These are phyloP conservation scores for Leptographium lundbergii DNA, from an alignment of 2,329 filamentous ascomycete genomes.

Conservation along the genomic window DNA sequence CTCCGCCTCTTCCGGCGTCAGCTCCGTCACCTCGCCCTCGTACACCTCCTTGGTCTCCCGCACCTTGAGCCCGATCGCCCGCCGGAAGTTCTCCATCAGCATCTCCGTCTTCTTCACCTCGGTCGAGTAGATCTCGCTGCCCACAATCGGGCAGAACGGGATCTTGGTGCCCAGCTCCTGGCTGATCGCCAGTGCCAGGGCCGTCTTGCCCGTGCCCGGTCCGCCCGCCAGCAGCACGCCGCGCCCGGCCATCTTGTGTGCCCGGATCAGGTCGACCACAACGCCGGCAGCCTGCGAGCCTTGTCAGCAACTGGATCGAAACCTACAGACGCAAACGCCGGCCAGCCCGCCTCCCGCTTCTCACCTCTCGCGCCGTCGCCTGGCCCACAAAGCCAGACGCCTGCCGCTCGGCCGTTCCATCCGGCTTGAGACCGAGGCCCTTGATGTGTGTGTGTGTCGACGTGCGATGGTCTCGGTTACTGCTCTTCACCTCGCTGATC, in stretches of 20 bases:
- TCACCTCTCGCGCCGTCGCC: slow-evolving; percentile 72
- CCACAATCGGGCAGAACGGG: slow-evolving; percentile 95
- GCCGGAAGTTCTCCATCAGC: slow-evolving; percentile 96
- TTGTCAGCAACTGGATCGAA: neutral
- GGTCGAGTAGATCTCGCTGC: slow-evolving; percentile 93
- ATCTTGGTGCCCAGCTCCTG: slow-evolving; percentile 97
- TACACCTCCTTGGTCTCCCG: slow-evolving; percentile 99
- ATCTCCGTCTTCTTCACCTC: slow-evolving; percentile 99
- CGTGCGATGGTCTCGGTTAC: slow-evolving; percentile 88
- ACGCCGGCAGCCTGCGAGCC: slow-evolving; percentile 75
- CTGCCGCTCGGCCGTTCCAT: slow-evolving; percentile 74
- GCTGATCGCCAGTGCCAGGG: slow-evolving; percentile 85
- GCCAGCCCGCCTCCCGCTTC: slow-evolving; percentile 11
- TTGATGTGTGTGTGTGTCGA: slow-evolving; percentile 97
- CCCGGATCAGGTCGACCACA: slow-evolving; percentile 87
- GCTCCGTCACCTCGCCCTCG: slow-evolving; percentile 94
- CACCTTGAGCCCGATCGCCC: slow-evolving; percentile 91
- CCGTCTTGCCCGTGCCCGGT: slow-evolving; percentile 94
- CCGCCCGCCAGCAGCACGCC: slow-evolving; percentile 89
- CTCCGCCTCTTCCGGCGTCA: slow-evolving; percentile 95
- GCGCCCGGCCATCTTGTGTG: slow-evolving; percentile 94
- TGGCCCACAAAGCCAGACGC: slow-evolving; percentile 85
- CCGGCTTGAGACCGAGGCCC: slow-evolving; percentile 72
- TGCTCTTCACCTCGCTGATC: slow-evolving; percentile 90
- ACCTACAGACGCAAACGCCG: too few species aligned